Percentiles rank a stretch among this genome's conserved stretches.
Evolutionary conservation across 1,284 basidiomycete genomes (phyloP).

Genomic region (Ceratobasidium sp.): DNA sequence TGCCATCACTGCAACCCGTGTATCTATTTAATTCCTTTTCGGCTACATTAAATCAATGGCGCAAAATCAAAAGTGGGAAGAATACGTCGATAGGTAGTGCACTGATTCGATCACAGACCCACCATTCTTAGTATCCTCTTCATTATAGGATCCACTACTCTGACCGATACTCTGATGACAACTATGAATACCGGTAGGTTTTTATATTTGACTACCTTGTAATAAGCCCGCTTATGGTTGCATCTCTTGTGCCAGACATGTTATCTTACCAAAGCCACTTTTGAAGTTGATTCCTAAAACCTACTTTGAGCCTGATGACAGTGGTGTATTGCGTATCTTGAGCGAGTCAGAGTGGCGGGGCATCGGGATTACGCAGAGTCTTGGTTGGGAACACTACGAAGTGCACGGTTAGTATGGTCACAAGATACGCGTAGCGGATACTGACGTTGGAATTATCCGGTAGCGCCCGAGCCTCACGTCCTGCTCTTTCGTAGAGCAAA

Average conservation of each 20-base stretch:
- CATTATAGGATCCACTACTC: slow-evolving; percentile 75
- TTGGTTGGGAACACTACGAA: slow-evolving; percentile 98
- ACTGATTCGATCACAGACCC: slow-evolving; percentile 30
- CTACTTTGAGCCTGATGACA: slow-evolving; percentile 66
- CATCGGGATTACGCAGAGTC: slow-evolving; percentile 92
- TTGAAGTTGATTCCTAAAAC: slow-evolving; percentile 85
- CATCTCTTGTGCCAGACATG: slow-evolving; percentile 62
- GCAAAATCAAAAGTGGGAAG: slow-evolving; percentile 48
- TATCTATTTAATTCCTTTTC: background rate
- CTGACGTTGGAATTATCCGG: background rate
- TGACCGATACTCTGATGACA: slow-evolving; percentile 80
- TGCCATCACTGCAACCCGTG: background rate
- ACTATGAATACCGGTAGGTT: slow-evolving; percentile 60
- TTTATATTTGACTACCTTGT: background rate
- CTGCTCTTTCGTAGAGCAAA: slow-evolving; percentile 70
- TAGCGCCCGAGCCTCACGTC: slow-evolving; percentile 86
- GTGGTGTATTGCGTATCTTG: slow-evolving; percentile 80
- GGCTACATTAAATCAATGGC: slow-evolving; percentile 21
- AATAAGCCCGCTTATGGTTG: background rate
- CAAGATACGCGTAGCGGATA: background rate
- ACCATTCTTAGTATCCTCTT: slow-evolving; percentile 34
- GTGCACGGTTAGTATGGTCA: slow-evolving; percentile 76
- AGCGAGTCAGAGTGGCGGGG: slow-evolving; percentile 91
- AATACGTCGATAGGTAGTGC: slow-evolving; percentile 63
- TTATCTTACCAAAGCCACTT: slow-evolving; percentile 87